Percentiles rank a stretch among this genome's conserved stretches.
phyloP scores from a whole-genome alignment of 345 rosid genomes.

The Rhodamnia argentea region DNA sequence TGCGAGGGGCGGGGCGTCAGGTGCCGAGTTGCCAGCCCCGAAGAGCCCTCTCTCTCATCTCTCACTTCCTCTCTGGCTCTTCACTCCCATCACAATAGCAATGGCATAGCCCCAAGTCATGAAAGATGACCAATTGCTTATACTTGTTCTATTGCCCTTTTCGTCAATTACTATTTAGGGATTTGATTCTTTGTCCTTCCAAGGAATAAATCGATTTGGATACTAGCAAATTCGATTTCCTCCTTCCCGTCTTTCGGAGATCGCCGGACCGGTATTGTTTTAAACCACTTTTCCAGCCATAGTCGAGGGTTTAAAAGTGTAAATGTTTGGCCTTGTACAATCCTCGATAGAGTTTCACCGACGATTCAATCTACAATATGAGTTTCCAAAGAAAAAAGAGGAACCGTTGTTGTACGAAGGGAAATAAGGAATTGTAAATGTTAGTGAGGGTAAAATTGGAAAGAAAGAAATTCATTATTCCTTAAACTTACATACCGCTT shows the following conservation, averaged over 20 bases:
- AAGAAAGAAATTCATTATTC: too few relatives aligned
- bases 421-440: too few relatives aligned
- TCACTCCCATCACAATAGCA: constrained; percentile 33
- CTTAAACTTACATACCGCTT: too few relatives aligned
- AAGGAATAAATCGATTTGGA: neutral
- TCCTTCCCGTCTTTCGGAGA: neutral
- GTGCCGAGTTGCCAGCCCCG: constrained; percentile 83
- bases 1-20: constrained; percentile 88
- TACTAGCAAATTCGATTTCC: neutral
- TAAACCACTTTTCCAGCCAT: neutral
- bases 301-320: neutral
- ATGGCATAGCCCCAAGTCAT: constrained; percentile 15
- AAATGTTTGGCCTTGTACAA: too few relatives aligned
- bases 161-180: neutral
- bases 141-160: neutral
- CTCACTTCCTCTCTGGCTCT: constrained; percentile 51
- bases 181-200: neutral
- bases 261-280: neutral
- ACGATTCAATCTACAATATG: too few relatives aligned
- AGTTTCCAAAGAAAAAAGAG: too few relatives aligned
- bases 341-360: too few relatives aligned
- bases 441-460: too few relatives aligned
- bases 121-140: neutral
- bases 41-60: constrained; percentile 62
- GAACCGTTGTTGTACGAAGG: too few relatives aligned